phyloP scores from a whole-genome alignment of 2,329 filamentous ascomycete genomes.

The Hypoxylon sp. region DNA sequence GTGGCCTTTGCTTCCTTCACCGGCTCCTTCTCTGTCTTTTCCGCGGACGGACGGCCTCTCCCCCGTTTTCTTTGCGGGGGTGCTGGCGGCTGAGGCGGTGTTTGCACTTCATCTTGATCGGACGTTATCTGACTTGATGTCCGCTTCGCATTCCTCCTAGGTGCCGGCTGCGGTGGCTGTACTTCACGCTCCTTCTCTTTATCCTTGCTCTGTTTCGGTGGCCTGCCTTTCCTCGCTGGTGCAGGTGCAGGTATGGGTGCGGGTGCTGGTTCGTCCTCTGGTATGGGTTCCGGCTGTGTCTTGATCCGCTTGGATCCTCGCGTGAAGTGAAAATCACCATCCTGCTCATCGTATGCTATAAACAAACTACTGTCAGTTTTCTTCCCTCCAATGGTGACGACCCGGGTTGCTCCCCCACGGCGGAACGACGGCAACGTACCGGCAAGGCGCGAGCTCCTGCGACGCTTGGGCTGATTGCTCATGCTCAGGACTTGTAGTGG shows the following conservation, averaged over 20 bases:
- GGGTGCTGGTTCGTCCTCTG: slow-evolving; percentile 59
- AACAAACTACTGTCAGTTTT: slow-evolving; percentile 35
- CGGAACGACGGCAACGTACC: slow-evolving; percentile 61
- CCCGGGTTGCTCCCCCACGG: slow-evolving; percentile 5
- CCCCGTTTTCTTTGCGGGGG: slow-evolving; percentile 60
- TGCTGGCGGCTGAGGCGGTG: slow-evolving; percentile 54
- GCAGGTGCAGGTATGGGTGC: slow-evolving; percentile 55
- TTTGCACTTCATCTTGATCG: slow-evolving; percentile 49
- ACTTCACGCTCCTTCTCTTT: slow-evolving; percentile 45
- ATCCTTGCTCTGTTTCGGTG: slow-evolving; percentile 58
- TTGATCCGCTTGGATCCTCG: slow-evolving; percentile 77
- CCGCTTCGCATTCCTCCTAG: slow-evolving; percentile 59
- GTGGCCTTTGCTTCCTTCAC: slow-evolving; percentile 43
- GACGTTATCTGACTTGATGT: slow-evolving; percentile 53
- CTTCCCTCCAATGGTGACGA: slow-evolving; percentile 25
- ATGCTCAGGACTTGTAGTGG: slow-evolving; percentile 78
- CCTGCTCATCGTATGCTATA: slow-evolving; percentile 76
- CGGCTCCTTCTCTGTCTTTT: slow-evolving; percentile 49
- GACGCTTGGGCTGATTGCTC: slow-evolving; percentile 73
- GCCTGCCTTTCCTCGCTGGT: slow-evolving; percentile 56
- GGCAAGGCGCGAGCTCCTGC: slow-evolving; percentile 75
- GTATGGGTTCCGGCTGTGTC: slow-evolving; percentile 62
- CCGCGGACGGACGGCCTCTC: slow-evolving; percentile 62
- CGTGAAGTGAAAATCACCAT: slow-evolving; percentile 83
- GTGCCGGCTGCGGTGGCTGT: slow-evolving; percentile 50